Conservation (phyloP, 1,284 basidiomycete species). For the Cutaneotrichosporon arboriforme region DNA sequence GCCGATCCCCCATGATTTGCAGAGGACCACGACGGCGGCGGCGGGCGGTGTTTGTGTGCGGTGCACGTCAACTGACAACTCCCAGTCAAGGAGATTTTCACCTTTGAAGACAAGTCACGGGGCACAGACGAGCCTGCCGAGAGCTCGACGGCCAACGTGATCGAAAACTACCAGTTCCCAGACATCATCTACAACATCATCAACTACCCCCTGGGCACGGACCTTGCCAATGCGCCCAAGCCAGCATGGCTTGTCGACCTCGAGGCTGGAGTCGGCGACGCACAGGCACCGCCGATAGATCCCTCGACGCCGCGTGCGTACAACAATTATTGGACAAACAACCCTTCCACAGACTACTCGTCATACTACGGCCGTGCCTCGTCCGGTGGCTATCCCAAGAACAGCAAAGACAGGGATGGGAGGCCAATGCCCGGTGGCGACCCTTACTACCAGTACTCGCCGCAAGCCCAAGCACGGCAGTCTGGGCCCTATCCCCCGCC, state of each 20-base stretch:
- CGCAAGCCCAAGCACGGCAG: slow-evolving; percentile 1
- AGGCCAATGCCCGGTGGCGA: slow-evolving; percentile 1
- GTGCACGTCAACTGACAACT: slow-evolving; percentile 3
- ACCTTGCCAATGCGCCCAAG: slow-evolving; percentile 18
- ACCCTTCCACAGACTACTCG: slow-evolving; percentile 8
- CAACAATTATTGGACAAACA: slow-evolving; percentile 10
- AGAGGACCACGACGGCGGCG: neutral
- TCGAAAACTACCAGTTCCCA: slow-evolving; percentile 19
- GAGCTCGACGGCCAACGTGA: slow-evolving; percentile 19
- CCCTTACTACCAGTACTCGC: slow-evolving; percentile 11
- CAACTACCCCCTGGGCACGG: slow-evolving; percentile 8
- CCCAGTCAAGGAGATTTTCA: slow-evolving; percentile 22
- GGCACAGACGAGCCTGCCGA: slow-evolving; percentile 14
- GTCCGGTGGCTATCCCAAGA: neutral
- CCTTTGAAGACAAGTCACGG: slow-evolving; percentile 22
- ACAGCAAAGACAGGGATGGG: slow-evolving; percentile 7
- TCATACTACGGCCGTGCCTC: slow-evolving; percentile 5
- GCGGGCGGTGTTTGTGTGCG: neutral
- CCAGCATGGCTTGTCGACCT: slow-evolving; percentile 12
- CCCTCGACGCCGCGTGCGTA: slow-evolving; percentile 6
- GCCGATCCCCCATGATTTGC: neutral
- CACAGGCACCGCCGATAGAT: slow-evolving; percentile 1
- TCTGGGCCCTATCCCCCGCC: neutral
- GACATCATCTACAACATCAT: slow-evolving; percentile 19
- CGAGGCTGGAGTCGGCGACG: slow-evolving; percentile 12